Base-by-base conservation (phyloP, 2,329 filamentous ascomycete species). In the Botrytis elliptica region DNA sequence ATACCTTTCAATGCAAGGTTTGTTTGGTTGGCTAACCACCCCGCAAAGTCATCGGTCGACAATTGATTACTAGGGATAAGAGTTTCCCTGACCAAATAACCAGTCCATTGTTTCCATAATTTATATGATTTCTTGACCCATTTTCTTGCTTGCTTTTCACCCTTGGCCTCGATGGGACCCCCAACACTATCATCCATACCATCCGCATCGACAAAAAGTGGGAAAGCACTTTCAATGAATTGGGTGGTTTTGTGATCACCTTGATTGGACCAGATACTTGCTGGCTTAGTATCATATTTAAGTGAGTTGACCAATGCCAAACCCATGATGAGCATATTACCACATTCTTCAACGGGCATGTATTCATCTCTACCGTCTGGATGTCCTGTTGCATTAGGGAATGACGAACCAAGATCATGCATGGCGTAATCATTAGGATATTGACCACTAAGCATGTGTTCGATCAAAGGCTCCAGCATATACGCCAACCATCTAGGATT, bases 351-450 rank as follows among this genome's bases (percentile, higher is more conserved):
- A 1, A 91, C 87, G 0, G 89, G 89, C 89, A 91, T 90, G 77
- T 91, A 90, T 79, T 91, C 89, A 76, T 90, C 89, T 36, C 83
- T 82, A 36, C 89, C 89, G 79, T 90, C 88, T 42, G 86, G 83
- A 79, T 94, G 92, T 1, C 92, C 92, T 0, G 91, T 94, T n/a
- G 91, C 86, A 77, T 94, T 94, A 3, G 92, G 92, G 81, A 93
- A 94, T 79, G 91, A 89, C 0, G 87, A 81, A 1, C 92, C 92
- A 40, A 94, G 84, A 82, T 94, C 92, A 79, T 94, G 92, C 89
- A 94, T 93, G 75, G 89, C 91, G 81, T 93, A 93, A 76, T 91
- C 86, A 79, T 95, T 95, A n/a, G 93, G 93, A 80, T 96, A 97
- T 80, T 95, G 92, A 1, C 92, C 92, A 79, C 92, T 94, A 38